Evolutionary conservation across 768 basidiomycete genomes (phyloP).

Genomic region (Tricholoma bakamatsutake): DNA sequence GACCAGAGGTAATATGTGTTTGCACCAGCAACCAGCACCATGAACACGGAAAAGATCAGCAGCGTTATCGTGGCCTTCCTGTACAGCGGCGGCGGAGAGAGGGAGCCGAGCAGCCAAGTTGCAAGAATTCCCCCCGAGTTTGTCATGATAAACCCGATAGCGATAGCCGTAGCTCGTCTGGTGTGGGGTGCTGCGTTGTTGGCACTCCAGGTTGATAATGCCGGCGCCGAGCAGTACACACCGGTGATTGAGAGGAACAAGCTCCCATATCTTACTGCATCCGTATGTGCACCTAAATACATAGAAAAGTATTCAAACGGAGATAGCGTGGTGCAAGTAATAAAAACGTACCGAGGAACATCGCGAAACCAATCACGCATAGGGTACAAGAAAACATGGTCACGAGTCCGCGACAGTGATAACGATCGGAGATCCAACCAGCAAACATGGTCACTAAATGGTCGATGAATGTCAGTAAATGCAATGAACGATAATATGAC

Average conservation of each 20-base stretch:
- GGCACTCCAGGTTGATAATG: slow-evolving; percentile 52
- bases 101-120: slow-evolving; percentile 51
- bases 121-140: slow-evolving; percentile 57
- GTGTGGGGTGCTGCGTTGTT: slow-evolving; percentile 56
- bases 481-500: not conserved
- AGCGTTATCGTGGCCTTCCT: slow-evolving; percentile 39
- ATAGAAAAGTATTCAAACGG: not conserved
- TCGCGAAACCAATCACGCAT: slow-evolving; percentile 44
- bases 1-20: slow-evolving; percentile 36
- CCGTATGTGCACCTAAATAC: slow-evolving; percentile 29
- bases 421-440: slow-evolving; percentile 48
- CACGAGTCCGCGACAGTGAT: slow-evolving; percentile 42
- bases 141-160: slow-evolving; percentile 51
- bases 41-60: slow-evolving; percentile 33
- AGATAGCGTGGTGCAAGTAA: not conserved
- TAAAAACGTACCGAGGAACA: slow-evolving; percentile 44
- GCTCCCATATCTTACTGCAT: slow-evolving; percentile 43
- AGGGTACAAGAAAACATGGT: slow-evolving; percentile 39
- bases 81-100: slow-evolving; percentile 47
- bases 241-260: slow-evolving; percentile 52
- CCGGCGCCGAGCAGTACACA: slow-evolving; percentile 46
- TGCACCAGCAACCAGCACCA: slow-evolving; percentile 28
- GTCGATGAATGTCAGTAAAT: not conserved
- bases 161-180: slow-evolving; percentile 53
- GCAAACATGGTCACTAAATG: slow-evolving; percentile 26